Percentiles rank a stretch among this genome's conserved stretches.
Conservation (phyloP, 1,284 basidiomycete genomes). For the Moniliella sp. region DNA sequence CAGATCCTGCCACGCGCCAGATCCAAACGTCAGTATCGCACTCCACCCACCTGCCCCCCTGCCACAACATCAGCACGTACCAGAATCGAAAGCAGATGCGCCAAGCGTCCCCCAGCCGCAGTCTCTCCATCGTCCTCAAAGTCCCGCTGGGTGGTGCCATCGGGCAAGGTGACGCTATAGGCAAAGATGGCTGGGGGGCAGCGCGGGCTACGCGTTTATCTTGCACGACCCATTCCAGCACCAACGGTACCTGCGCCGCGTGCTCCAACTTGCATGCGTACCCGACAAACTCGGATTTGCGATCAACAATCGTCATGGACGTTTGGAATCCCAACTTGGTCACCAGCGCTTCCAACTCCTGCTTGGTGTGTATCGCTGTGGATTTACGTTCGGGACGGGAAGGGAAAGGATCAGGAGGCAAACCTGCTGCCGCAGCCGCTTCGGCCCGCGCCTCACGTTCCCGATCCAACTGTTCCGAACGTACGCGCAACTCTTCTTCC, state of each 20-base stretch:
- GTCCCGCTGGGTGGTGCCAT: conserved; percentile 22
- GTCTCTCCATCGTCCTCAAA: conserved; percentile 29
- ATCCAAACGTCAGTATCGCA: too few relatives aligned
- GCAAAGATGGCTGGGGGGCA: conserved; percentile 29
- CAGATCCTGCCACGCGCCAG: too few relatives aligned
- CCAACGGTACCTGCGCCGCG: conserved; percentile 15
- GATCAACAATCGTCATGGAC: conserved; percentile 21
- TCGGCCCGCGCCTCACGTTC: neutral
- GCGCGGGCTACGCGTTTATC: conserved; percentile 23
- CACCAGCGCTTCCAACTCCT: neutral
- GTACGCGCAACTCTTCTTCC: conserved; percentile 1
- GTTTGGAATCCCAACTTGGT: conserved; percentile 7
- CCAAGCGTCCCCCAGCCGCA: conserved; percentile 30
- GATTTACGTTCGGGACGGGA: too few relatives aligned
- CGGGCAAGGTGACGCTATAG: conserved; percentile 20
- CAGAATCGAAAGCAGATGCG: conserved; percentile 27
- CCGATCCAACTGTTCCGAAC: neutral
- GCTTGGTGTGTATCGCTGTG: too few relatives aligned
- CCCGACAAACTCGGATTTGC: conserved; percentile 33
- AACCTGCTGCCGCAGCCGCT: too few relatives aligned
- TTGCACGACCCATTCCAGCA: conserved; percentile 13
- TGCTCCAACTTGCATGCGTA: conserved; percentile 17
- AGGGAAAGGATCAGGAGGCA: too few relatives aligned
- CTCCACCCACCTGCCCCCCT: too few relatives aligned
- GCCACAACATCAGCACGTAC: too few relatives aligned